phyloP scores from a whole-genome alignment of 805 yeast species.

The Wickerhamomyces chambardii region DNA sequence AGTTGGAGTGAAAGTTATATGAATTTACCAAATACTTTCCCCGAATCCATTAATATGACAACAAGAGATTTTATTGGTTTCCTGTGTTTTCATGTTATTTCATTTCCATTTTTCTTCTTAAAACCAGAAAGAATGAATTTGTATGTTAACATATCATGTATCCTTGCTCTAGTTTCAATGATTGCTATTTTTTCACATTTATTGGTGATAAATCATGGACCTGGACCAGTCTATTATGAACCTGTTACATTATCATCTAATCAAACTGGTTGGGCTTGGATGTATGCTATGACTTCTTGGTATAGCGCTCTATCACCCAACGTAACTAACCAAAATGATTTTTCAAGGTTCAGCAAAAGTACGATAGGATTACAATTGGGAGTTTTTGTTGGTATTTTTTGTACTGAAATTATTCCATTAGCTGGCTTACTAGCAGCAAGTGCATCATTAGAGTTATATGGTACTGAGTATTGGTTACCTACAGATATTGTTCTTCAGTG shows the following conservation, averaged over 20 bases:
- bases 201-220: constrained; percentile 20
- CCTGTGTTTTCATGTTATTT: constrained; percentile 24
- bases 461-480: constrained; percentile 26
- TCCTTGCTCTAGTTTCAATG: constrained; percentile 15
- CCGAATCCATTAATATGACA: constrained; percentile 22
- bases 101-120: constrained; percentile 6
- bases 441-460: constrained; percentile 23
- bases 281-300: constrained; percentile 32
- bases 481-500: constrained; percentile 22
- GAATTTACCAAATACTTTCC: constrained; percentile 24
- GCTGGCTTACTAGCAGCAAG: constrained; percentile 31
- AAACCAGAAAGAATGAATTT: constrained; percentile 14
- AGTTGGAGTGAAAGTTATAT: constrained; percentile 23
- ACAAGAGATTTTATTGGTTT: constrained; percentile 24
- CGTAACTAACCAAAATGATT: constrained; percentile 30
- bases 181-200: constrained; percentile 19
- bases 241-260: constrained; percentile 20
- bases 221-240: constrained; percentile 19
- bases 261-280: constrained; percentile 29
- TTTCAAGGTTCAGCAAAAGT: constrained; percentile 28
- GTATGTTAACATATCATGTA: constrained; percentile 9
- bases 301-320: constrained; percentile 32
- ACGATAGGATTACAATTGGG: constrained; percentile 20
- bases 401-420: constrained; percentile 28
- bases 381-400: constrained; percentile 20